Evolutionary conservation across 2,329 filamentous ascomycete genomes (phyloP).

Genomic region (Colletotrichum siamense): DNA sequence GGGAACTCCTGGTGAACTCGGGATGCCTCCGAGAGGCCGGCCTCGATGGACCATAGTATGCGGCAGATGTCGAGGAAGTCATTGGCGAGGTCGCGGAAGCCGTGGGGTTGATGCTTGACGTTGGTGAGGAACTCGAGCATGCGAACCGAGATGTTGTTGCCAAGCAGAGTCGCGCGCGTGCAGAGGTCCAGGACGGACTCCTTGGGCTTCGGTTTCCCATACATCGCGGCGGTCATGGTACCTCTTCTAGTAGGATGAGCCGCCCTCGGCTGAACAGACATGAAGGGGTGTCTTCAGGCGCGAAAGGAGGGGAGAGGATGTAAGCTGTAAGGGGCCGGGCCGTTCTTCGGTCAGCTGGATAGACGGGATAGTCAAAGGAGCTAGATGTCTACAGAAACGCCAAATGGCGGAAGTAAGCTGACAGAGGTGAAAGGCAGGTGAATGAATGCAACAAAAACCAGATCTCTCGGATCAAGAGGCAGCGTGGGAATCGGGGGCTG

Average conservation of each 20-base stretch:
- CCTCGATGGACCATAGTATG: constrained; percentile 72
- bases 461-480: background rate
- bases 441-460: background rate
- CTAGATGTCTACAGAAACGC: background rate
- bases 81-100: constrained; percentile 64
- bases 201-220: constrained; percentile 26
- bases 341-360: background rate
- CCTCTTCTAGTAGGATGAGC: background rate
- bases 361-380: background rate
- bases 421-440: background rate
- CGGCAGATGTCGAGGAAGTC: constrained; percentile 73
- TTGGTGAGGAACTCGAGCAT: constrained; percentile 69
- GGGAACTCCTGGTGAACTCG: constrained; percentile 60
- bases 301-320: background rate
- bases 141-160: constrained; percentile 68
- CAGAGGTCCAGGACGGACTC: constrained; percentile 53
- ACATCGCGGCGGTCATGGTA: constrained; percentile 1
- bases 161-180: constrained; percentile 62
- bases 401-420: background rate
- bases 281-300: background rate
- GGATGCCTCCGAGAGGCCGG: constrained; percentile 62
- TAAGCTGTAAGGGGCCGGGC: background rate
- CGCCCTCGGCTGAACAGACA: background rate
- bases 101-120: constrained; percentile 57
- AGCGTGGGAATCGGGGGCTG: constrained; percentile 1